These are phyloP conservation scores for Chlamydomonas incerta DNA, from an alignment of 139 green algal genomes.

Conservation along the genomic window DNA sequence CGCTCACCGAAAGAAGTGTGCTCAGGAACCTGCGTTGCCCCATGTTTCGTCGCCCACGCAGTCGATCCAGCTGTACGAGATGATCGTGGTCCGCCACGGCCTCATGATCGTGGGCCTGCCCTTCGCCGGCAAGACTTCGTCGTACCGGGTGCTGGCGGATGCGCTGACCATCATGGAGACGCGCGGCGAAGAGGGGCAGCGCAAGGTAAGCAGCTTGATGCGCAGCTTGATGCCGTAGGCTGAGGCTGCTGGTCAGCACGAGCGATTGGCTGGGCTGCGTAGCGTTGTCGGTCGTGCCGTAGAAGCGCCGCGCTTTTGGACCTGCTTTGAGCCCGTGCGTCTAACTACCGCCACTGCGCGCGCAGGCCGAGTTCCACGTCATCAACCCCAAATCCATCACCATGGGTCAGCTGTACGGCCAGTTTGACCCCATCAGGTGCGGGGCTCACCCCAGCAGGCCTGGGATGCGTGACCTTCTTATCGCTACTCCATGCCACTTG, in stretches of 20 bases:
- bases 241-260: no score
- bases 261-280: no score
- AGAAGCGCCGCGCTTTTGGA: no score
- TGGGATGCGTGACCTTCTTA: slow-evolving; percentile 3
- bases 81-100: slow-evolving; percentile 89
- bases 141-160: slow-evolving; percentile 66
- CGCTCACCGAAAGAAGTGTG: no score
- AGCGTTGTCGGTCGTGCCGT: no score
- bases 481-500: neutral
- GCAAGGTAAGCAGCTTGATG: slow-evolving; percentile 33
- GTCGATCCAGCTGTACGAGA: slow-evolving; percentile 90
- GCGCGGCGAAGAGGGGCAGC: slow-evolving; percentile 61
- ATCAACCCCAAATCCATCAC: slow-evolving; percentile 90
- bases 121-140: slow-evolving; percentile 72
- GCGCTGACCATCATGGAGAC: slow-evolving; percentile 69
- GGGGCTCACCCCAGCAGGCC: neutral
- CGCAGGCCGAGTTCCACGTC: slow-evolving; percentile 52
- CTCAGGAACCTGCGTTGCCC: no score
- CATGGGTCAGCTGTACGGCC: slow-evolving; percentile 89
- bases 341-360: no score
- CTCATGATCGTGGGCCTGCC: slow-evolving; percentile 87
- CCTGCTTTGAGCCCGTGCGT: no score
- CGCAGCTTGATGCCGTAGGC: no score
- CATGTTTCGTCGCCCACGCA: slow-evolving; percentile 53
- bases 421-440: slow-evolving; percentile 46